These are phyloP conservation scores for Poronia punctata DNA, from an alignment of 495 filamentous ascomycete genomes.

Conservation along the genomic window DNA sequence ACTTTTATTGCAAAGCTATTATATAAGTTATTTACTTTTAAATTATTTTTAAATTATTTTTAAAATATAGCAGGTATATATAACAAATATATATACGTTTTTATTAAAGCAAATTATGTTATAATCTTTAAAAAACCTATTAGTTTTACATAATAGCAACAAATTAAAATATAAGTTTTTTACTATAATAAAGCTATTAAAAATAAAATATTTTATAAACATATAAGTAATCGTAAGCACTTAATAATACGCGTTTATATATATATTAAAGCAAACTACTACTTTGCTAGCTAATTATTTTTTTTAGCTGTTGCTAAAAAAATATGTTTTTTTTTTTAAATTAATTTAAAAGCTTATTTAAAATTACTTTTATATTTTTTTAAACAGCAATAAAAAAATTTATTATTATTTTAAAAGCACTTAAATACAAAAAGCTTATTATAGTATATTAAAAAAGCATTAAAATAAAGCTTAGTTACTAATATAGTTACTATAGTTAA, in stretches of 20 bases:
- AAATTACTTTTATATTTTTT: conserved; percentile 7
- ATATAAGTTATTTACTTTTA: conserved; percentile 1
- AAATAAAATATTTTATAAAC: no score
- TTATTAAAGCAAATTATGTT: no score
- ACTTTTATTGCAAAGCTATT: no score
- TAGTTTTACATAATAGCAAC: no score
- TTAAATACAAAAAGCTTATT: neutral
- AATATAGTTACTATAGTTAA: conserved; percentile 2
- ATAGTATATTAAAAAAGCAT: conserved; percentile 2
- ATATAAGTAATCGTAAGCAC: no score
- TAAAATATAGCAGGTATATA: neutral
- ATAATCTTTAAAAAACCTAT: no score
- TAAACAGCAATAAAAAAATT: conserved; percentile 6
- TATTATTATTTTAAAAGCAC: neutral
- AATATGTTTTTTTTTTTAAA: conserved; percentile 2
- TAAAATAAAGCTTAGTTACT: neutral
- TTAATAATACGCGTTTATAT: conserved; percentile 1
- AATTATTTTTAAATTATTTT: neutral
- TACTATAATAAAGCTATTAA: no score
- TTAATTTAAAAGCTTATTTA: conserved; percentile 3
- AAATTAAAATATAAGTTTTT: no score
- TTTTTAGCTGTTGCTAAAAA: no score
- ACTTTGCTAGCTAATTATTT: no score
- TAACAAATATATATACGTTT: neutral
- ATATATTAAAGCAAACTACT: conserved; percentile 3